Evolutionary conservation across 495 filamentous ascomycete species (phyloP).

Genomic region (Hypoxylon rickii): DNA sequence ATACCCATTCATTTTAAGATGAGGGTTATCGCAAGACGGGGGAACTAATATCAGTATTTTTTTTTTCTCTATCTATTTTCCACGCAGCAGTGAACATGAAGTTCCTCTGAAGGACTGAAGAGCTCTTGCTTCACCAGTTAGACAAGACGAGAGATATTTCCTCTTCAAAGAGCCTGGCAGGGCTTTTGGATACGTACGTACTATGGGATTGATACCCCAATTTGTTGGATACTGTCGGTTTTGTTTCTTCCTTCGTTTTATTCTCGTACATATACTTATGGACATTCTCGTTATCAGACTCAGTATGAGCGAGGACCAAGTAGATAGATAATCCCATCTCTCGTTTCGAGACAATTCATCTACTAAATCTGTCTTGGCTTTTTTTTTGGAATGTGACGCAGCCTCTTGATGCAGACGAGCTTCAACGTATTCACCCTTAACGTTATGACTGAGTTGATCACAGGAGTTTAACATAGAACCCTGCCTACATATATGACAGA

Average conservation of each 20-base stretch:
- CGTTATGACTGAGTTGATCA: too few species aligned
- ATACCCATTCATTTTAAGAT: conserved; percentile 45
- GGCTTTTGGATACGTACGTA: conserved; percentile 16
- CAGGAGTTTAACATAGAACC: too few species aligned
- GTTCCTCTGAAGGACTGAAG: neutral
- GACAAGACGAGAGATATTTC: conserved; percentile 27
- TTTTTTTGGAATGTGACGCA: neutral
- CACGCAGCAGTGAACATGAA: conserved; percentile 3
- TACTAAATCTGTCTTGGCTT: too few species aligned
- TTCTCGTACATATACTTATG: conserved; percentile 29
- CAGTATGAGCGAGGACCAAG: neutral
- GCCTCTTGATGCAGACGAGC: neutral
- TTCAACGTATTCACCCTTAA: too few species aligned
- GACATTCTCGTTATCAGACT: conserved; percentile 16
- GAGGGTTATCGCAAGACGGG: conserved; percentile 42
- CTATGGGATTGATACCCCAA: conserved; percentile 33
- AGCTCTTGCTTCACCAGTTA: conserved; percentile 11
- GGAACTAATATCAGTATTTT: conserved; percentile 33
- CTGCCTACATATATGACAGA: too few species aligned
- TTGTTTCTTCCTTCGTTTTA: conserved; percentile 24
- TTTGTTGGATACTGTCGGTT: conserved; percentile 18
- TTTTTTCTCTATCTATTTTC: conserved; percentile 24
- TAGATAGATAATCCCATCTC: conserved; percentile 31
- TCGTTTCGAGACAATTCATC: conserved; percentile 21
- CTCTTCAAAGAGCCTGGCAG: conserved; percentile 1